phyloP scores from a whole-genome alignment of 2,329 filamentous ascomycete genomes.

The Exophiala sp. region DNA sequence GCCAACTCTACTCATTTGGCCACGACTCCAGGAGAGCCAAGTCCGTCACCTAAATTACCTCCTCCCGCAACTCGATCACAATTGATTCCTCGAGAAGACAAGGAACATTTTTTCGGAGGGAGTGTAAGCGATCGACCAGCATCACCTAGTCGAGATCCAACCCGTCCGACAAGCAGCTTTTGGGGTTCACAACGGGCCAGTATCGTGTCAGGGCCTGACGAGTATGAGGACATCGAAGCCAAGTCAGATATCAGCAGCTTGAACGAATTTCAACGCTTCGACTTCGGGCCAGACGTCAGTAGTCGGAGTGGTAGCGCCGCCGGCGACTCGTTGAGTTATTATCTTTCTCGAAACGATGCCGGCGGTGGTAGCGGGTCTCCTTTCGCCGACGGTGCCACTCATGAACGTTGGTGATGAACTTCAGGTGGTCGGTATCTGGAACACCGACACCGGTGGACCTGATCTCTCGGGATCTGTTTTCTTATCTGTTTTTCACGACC shows the following conservation, averaged over 20 bases:
- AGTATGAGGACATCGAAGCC: slow-evolving; percentile 28
- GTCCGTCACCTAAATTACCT: slow-evolving; percentile 25
- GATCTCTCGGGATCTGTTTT: neutral
- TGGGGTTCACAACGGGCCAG: slow-evolving; percentile 8
- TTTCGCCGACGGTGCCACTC: slow-evolving; percentile 10
- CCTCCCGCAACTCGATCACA: slow-evolving; percentile 26
- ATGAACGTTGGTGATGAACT: slow-evolving; percentile 21
- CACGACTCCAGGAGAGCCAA: slow-evolving; percentile 18
- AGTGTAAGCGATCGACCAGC: neutral
- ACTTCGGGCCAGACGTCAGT: slow-evolving; percentile 17
- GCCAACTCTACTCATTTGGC: slow-evolving; percentile 24
- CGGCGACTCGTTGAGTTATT: slow-evolving; percentile 16
- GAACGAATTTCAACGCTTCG: slow-evolving; percentile 28
- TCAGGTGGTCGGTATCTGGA: neutral
- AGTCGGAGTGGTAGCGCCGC: slow-evolving; percentile 20
- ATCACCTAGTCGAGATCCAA: neutral
- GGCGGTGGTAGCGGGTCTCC: slow-evolving; percentile 18
- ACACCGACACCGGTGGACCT: too few species aligned
- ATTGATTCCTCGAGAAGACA: slow-evolving; percentile 19
- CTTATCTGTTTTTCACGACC: slow-evolving; percentile 13
- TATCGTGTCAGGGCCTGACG: slow-evolving; percentile 23
- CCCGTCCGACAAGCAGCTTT: neutral
- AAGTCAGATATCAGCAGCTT: slow-evolving; percentile 29
- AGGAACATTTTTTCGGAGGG: slow-evolving; percentile 14
- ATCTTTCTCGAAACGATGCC: slow-evolving; percentile 13